These are phyloP conservation scores for Yamadazyma dendronema DNA, from an alignment of 1,139 yeast species.

Conservation along the genomic window DNA sequence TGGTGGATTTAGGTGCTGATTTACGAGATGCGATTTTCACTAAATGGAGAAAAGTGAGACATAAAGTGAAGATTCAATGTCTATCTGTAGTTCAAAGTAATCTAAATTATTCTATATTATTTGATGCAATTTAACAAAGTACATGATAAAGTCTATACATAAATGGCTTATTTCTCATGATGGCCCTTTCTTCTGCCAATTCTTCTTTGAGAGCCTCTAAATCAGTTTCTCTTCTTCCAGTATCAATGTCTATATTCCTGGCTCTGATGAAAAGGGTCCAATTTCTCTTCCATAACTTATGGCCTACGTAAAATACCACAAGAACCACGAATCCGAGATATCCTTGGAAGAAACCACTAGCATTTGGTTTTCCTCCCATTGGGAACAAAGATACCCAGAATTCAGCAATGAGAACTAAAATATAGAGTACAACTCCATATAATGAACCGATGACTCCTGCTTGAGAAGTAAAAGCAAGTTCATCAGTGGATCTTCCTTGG, in stretches of 20 bases:
- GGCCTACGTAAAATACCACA: conserved; percentile 36
- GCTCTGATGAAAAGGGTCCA: conserved; percentile 36
- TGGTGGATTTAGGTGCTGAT: not conserved
- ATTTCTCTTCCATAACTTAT: conserved; percentile 41
- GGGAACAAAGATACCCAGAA: conserved; percentile 47
- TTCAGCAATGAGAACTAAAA: conserved; percentile 54
- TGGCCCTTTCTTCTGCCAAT: conserved; percentile 36
- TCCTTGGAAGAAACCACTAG: conserved; percentile 32
- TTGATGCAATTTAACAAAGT: conserved; percentile 30
- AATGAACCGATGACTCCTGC: conserved; percentile 55
- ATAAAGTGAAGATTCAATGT: too few species aligned
- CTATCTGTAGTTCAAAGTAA: too few species aligned
- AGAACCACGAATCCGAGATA: conserved; percentile 41
- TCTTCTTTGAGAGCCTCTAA: conserved; percentile 42
- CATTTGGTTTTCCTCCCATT: conserved; percentile 33
- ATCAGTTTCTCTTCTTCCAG: conserved; percentile 44
- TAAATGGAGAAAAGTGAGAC: too few species aligned
- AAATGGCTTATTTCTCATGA: conserved; percentile 33
- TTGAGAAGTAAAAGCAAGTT: conserved; percentile 54
- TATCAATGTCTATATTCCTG: conserved; percentile 38
- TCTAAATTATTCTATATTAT: too few species aligned
- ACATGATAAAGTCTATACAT: conserved; percentile 31
- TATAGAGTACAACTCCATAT: conserved; percentile 45
- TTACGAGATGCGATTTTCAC: not conserved
- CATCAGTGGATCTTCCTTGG: conserved; percentile 46